Evolutionary conservation across 768 basidiomycete genomes (phyloP).

Genomic region (Hypholoma fasciculare): DNA sequence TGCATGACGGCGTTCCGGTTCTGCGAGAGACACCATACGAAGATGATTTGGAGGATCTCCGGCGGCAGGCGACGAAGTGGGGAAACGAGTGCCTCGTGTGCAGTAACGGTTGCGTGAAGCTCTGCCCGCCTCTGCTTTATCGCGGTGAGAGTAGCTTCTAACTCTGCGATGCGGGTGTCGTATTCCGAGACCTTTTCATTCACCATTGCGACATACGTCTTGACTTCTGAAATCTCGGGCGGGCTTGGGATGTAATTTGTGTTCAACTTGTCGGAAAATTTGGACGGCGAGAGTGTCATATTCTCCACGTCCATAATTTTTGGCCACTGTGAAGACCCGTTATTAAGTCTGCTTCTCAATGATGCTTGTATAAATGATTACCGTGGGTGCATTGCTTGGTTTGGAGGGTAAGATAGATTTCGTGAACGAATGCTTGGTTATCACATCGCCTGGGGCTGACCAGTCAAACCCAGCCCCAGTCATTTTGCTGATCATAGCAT

Average conservation of each 20-base stretch:
- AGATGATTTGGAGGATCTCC: slow-evolving; percentile 25
- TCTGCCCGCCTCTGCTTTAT: slow-evolving; percentile 13
- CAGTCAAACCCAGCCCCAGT: background rate
- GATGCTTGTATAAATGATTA: background rate
- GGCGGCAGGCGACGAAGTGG: slow-evolving; percentile 24
- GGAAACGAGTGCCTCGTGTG: slow-evolving; percentile 23
- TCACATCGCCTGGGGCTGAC: slow-evolving; percentile 3
- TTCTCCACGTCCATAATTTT: background rate
- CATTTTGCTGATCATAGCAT: slow-evolving; percentile 3
- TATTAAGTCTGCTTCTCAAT: background rate
- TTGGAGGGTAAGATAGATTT: background rate
- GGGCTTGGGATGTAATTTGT: slow-evolving; percentile 25
- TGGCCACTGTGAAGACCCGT: background rate
- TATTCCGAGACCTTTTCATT: slow-evolving; percentile 18
- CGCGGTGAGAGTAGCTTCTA: slow-evolving; percentile 15
- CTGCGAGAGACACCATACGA: slow-evolving; percentile 23
- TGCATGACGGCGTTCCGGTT: slow-evolving; percentile 29
- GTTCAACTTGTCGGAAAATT: slow-evolving; percentile 20
- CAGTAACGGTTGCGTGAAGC: slow-evolving; percentile 12
- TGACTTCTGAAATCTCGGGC: slow-evolving; percentile 21
- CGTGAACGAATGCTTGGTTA: background rate
- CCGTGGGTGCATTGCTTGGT: background rate
- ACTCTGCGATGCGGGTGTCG: slow-evolving; percentile 18
- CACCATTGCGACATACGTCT: slow-evolving; percentile 15
- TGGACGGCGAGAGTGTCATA: slow-evolving; percentile 3